Evolutionary conservation across 371 early-diverging fungal genomes (phyloP).

Genomic region (Catenaria anguillulae): DNA sequence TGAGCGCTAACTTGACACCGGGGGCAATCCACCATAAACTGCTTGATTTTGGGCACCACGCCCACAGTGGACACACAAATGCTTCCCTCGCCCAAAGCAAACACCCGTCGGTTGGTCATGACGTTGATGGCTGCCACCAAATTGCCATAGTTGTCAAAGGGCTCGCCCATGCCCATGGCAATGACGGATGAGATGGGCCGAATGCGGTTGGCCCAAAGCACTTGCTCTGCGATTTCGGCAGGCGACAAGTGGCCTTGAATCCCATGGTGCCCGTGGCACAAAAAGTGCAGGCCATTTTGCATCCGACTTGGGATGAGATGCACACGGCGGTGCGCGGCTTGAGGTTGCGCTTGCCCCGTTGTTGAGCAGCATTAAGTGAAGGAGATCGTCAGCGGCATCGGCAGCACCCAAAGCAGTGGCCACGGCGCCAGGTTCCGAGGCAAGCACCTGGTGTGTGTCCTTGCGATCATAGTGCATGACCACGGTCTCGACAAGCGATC

Average conservation of each 20-base stretch:
- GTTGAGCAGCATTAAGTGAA: not conserved
- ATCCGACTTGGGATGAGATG: constrained; percentile 61
- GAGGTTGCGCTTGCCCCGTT: not conserved
- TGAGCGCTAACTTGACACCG: constrained; percentile 71
- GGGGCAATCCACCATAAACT: constrained; percentile 52
- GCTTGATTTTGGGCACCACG: constrained; percentile 61
- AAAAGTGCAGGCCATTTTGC: constrained; percentile 70
- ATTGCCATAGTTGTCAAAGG: constrained; percentile 14
- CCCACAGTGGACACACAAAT: constrained; percentile 85
- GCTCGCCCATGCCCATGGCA: constrained; percentile 90
- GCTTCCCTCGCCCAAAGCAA: constrained; percentile 50
- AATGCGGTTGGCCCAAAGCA: constrained; percentile 43
- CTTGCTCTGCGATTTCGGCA: constrained; percentile 76
- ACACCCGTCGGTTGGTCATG: constrained; percentile 52
- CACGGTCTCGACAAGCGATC: constrained; percentile 1
- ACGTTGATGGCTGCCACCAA: constrained; percentile 44
- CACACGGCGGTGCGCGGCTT: constrained; percentile 6
- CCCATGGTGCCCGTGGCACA: constrained; percentile 89
- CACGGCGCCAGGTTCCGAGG: not conserved
- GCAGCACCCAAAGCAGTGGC: not conserved
- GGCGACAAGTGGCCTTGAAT: constrained; percentile 57
- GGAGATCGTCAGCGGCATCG: not conserved
- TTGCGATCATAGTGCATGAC: constrained; percentile 6
- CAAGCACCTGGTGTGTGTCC: not conserved
- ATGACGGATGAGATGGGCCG: constrained; percentile 62